Evolutionary conservation across 495 filamentous ascomycete genomes (phyloP), one percentile per base, ranked within the genome.

Genomic region (Darksidea phi): DNA sequence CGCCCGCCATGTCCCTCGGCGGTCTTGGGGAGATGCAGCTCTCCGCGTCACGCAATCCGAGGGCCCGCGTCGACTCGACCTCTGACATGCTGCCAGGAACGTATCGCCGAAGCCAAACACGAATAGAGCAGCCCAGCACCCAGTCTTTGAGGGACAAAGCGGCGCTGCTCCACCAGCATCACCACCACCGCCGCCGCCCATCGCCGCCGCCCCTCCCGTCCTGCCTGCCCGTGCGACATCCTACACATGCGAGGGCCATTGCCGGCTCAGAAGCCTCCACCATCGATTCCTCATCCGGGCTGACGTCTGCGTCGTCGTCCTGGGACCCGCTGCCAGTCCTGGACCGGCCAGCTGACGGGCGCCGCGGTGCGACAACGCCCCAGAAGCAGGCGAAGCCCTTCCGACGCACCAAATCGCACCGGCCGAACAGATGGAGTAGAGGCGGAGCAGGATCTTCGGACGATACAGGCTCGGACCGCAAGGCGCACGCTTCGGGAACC

Each of bases 381-480:
- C 53, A 46, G 23, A 63, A 53, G 43, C 52, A 57, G 60, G 11
- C 53, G 38, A 52, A 32, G 37, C 32, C 32, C 1, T 18, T 32
- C 34, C 37, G 48, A 45, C 53, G 48, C 28, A 51, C 18, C 20
- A 63, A 63, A 46, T 5, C 53, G 15, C 32, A 47, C 6, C 49
- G 57, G 15, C 15, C 10, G 13, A 45, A 51, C n/a, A 18, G 54
- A 63, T 63, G 60, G 60, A 63, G 48, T 63, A 57, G 37, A 13
- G 21, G 50, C 12, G 20, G 24, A 6, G 36, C 26, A 17, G 41
- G 41, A 13, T 63, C 53, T 1, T 46, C 60, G 47, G 60, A 57
- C 17, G 60, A 63, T 38, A 63, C 53, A 45, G 54, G 52, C 46
- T 45, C 59, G 38, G 53, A 63, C 34, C 47, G 28, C 46, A 63